phyloP scores from a whole-genome alignment of 2,329 filamentous ascomycete species.

The Penicillium sp. region DNA sequence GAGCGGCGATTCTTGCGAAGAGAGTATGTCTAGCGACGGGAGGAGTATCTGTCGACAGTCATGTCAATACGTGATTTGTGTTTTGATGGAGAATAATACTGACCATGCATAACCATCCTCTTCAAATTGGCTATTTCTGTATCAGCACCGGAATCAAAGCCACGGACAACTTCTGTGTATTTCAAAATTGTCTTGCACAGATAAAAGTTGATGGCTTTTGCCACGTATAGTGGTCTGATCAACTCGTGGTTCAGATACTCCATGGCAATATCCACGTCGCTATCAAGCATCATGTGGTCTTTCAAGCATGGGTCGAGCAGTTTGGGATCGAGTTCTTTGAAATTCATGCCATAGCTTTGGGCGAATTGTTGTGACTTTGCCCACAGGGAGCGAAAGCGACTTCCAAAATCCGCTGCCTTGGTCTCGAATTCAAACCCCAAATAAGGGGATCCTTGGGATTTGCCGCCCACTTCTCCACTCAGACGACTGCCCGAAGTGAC shows the following conservation, averaged over 20 bases:
- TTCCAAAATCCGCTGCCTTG: background rate
- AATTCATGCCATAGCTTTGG: background rate
- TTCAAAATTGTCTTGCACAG: constrained; percentile 22
- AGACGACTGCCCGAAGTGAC: background rate
- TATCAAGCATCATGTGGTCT: constrained; percentile 20
- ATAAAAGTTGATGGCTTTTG: constrained; percentile 27
- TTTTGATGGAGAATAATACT: background rate
- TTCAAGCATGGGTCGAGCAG: background rate
- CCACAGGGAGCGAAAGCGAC: constrained; percentile 17
- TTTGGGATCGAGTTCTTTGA: background rate
- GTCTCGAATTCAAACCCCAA: constrained; percentile 6
- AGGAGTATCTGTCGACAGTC: constrained; percentile 17
- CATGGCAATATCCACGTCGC: constrained; percentile 14
- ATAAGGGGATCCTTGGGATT: background rate
- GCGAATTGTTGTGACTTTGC: constrained; percentile 16
- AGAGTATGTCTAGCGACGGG: constrained; percentile 19
- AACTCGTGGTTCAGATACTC: constrained; percentile 21
- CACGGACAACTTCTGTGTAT: constrained; percentile 20
- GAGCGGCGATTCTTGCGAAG: constrained; percentile 18
- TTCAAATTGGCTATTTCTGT: constrained; percentile 20
- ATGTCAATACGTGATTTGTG: background rate
- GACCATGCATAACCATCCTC: constrained; percentile 20
- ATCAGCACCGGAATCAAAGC: constrained; percentile 22
- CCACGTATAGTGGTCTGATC: constrained; percentile 23
- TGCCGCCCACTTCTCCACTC: background rate